Evolutionary conservation across 2,329 filamentous ascomycete genomes (phyloP).

Genomic region (Pyricularia pennisetigena): DNA sequence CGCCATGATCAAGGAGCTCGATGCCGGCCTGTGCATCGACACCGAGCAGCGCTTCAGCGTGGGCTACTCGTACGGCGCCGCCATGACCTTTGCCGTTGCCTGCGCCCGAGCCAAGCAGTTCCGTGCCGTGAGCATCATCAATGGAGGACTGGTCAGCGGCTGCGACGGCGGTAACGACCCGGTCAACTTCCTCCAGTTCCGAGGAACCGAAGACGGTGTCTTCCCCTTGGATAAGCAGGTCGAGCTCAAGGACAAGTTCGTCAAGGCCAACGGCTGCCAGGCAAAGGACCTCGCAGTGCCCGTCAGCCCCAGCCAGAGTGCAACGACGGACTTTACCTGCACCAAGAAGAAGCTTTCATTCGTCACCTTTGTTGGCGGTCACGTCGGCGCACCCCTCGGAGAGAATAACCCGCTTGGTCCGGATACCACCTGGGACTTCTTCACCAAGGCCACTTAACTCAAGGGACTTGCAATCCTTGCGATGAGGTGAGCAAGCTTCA

Average conservation of each 20-base stretch:
- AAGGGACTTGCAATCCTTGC: not conserved
- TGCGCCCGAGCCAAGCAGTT: conserved; percentile 26
- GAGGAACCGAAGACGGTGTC: conserved; percentile 16
- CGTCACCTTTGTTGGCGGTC: not conserved
- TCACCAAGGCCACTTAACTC: not conserved
- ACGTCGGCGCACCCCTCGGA: conserved; percentile 2
- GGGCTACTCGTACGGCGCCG: conserved; percentile 32
- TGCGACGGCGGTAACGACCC: not conserved
- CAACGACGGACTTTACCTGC: conserved; percentile 12
- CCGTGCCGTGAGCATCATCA: conserved; percentile 20
- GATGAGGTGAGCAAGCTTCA: not conserved
- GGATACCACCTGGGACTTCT: conserved; percentile 1
- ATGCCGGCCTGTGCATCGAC: conserved; percentile 30
- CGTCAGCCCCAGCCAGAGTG: conserved; percentile 6
- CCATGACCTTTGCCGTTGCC: conserved; percentile 30
- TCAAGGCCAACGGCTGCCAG: conserved; percentile 24
- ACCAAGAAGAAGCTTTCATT: not conserved
- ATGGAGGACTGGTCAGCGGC: conserved; percentile 1
- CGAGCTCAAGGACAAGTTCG: conserved; percentile 24
- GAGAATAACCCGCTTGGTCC: not conserved
- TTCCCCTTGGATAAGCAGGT: conserved; percentile 21
- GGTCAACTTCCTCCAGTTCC: conserved; percentile 1
- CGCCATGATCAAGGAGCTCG: conserved; percentile 23
- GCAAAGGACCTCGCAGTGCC: conserved; percentile 2
- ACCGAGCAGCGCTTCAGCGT: conserved; percentile 28